These are phyloP conservation scores for Fomitopsis pinicola DNA, from an alignment of 1,284 basidiomycete genomes.

Conservation along the genomic window DNA sequence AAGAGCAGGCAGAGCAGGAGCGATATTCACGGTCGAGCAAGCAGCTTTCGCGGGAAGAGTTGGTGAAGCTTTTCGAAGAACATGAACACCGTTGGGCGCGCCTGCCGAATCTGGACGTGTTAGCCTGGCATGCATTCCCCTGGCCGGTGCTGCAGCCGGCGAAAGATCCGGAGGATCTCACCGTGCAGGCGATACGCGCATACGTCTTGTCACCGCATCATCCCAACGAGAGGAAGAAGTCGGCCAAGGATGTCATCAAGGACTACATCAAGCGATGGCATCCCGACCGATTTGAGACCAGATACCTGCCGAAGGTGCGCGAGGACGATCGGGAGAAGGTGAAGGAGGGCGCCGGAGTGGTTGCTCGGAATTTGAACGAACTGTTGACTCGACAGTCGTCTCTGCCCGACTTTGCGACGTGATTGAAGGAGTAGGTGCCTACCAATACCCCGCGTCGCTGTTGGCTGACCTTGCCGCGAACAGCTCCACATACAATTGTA, in stretches of 20 bases:
- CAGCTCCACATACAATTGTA: slow-evolving; percentile 15
- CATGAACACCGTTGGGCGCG: slow-evolving; percentile 58
- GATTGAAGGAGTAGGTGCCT: slow-evolving; percentile 18
- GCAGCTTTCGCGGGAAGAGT: slow-evolving; percentile 48
- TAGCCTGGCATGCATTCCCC: slow-evolving; percentile 59
- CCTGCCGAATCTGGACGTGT: slow-evolving; percentile 30
- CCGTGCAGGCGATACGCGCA: slow-evolving; percentile 44
- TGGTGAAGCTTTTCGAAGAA: slow-evolving; percentile 44
- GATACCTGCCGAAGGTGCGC: slow-evolving; percentile 39
- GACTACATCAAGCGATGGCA: slow-evolving; percentile 50
- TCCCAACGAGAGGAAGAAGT: slow-evolving; percentile 42
- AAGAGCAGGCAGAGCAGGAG: slow-evolving; percentile 39
- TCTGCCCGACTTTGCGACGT: slow-evolving; percentile 18
- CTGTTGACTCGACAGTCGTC: slow-evolving; percentile 27
- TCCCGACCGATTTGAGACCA: slow-evolving; percentile 39
- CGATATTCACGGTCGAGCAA: slow-evolving; percentile 39
- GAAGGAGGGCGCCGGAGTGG: slow-evolving; percentile 36
- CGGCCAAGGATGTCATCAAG: slow-evolving; percentile 55
- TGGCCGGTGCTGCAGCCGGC: slow-evolving; percentile 66
- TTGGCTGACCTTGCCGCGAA: slow-evolving; percentile 7
- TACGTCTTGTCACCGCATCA: slow-evolving; percentile 56
- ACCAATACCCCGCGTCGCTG: no score
- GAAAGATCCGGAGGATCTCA: slow-evolving; percentile 53
- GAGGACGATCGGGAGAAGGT: slow-evolving; percentile 39
- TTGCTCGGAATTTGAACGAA: slow-evolving; percentile 54